Evolutionary conservation across 164 flowering plant genomes (phyloP).

Genomic region (Chimonanthus salicifolius): DNA sequence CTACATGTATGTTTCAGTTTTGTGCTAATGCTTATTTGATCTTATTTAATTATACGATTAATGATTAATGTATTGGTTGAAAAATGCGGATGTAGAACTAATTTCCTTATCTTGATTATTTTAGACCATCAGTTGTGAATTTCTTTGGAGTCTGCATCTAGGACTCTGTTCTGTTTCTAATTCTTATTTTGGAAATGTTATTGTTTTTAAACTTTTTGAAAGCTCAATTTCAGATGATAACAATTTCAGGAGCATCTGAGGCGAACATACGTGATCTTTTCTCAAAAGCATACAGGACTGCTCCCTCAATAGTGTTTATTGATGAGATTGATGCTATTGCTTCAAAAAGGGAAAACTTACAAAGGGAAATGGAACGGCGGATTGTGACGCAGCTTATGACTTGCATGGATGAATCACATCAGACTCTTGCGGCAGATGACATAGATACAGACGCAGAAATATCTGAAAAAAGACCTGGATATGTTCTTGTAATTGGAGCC

Average conservation of each 20-base stretch:
- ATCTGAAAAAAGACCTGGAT: constrained; percentile 42
- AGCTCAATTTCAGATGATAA: neutral
- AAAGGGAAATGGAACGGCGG: constrained; percentile 82
- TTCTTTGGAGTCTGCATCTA: too few species aligned
- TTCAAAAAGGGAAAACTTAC: constrained; percentile 79
- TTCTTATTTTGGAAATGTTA: neutral
- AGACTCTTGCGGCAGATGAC: constrained; percentile 24
- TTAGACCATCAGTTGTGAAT: too few species aligned
- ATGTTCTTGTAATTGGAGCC: constrained; percentile 94
- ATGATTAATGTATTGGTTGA: too few species aligned
- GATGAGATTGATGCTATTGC: constrained; percentile 99
- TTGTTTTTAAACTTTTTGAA: neutral
- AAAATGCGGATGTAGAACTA: too few species aligned
- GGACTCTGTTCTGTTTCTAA: neutral
- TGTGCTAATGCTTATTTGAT: too few species aligned
- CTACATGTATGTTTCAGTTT: too few species aligned
- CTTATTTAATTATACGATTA: too few species aligned
- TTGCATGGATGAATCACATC: constrained; percentile 83
- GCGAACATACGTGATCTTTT: constrained; percentile 85
- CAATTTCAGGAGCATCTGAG: constrained; percentile 72
- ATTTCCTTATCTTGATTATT: too few species aligned
- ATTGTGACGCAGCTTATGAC: constrained; percentile 93
- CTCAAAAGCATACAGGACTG: constrained; percentile 81
- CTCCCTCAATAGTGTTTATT: constrained; percentile 91
- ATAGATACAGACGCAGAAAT: constrained; percentile 25